Base-by-base conservation (phyloP, 2,329 filamentous ascomycete genomes). In the Thelonectria discophora region DNA sequence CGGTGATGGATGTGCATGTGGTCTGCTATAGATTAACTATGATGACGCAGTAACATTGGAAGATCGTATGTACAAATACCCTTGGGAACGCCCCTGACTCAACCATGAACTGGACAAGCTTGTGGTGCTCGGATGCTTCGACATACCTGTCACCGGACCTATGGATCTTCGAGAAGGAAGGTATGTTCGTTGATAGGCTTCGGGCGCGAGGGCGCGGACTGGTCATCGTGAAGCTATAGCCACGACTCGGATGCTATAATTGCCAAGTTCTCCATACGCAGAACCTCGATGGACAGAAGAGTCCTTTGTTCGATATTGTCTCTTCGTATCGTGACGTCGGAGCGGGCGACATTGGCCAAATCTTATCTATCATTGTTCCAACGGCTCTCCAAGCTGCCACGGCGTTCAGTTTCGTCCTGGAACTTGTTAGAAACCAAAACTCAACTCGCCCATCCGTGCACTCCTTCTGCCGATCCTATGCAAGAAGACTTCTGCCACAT, bases 351-450 rank as follows among this genome's bases (percentile, higher is more conserved):
- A 70, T 42, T 59, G 62, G 53, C 34, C 15, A 13, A 37, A 55
- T 64, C 67, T 65, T 68, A 65, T 62, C 65, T 71, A 60, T 64
- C 69, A 57, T 62, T 50, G 60, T 55, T 68, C 34, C 65, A 71
- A 64, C 63, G 66, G 58, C 43, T 58, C 60, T 56, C 27, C 32
- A 56, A 39, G 37, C 40, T 21, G 58, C 65, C 61, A 53, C 45
- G 62, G 57, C 24, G 20, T 24, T 12, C 17, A 50, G 56, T 66
- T 61, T 67, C 59, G 68, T 51, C 50, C 55, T 55, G 54, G 46
- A 59, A 65, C 55, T 30, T 53, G 40, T 45, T 48, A 54, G 63
- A 58, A 53, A 50, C 43, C 30, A 48, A 65, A 34, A 27, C 39
- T 53, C 42, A 52, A 34, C 48, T 24, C 52, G 21, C 45, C 48